Evolutionary conservation across 176 grass and related monocot genomes (phyloP), one percentile per base, ranked within the genome.

Genomic region (Carex myosuroides): DNA sequence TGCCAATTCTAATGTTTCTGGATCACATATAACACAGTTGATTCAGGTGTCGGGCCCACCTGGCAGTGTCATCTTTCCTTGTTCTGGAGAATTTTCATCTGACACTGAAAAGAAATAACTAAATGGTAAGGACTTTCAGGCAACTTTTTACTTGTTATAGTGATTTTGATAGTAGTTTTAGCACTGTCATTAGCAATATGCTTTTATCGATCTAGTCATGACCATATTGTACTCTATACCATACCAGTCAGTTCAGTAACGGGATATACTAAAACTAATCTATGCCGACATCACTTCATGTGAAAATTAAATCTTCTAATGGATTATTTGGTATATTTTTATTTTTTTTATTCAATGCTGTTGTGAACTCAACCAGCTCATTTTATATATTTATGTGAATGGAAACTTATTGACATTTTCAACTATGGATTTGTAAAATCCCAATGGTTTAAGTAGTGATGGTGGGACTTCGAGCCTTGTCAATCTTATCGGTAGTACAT

Each of bases 11-110:
- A 87, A 88, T 75, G 4, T 66, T 72, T 90, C 85, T 86, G 90
- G 87, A 87, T 86, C 84, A 77, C 79, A 88, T 61, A 60, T 82
- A 29, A 48, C 56, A 86, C 87, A 88, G 56, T 84, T 67, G 53
- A 90, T 86, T 57, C 84, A 84, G 74, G 80, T 48, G 41, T 42
- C 79, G 8, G 65, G 81, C 44, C 53, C 89, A 60, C 69, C 88
- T 8, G 26, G 64, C 4, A 80, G 44, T 71, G 26, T 57, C 66
- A 80, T 30, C 20, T 81, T 85, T 18, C 90, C 84, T 17, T 62
- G 35, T 67, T 68, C 87, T 3, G 79, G 82, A 32, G 55, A 21
- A 42, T 70, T 59, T 12, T 58, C 24, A 5, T 29, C 88, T 3
- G 71, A 85, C 53, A 80, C 85, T 13, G 1, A 71, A 84, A 85